Base-by-base conservation (phyloP, 768 basidiomycete species). In the Phaeotremella skinneri region DNA sequence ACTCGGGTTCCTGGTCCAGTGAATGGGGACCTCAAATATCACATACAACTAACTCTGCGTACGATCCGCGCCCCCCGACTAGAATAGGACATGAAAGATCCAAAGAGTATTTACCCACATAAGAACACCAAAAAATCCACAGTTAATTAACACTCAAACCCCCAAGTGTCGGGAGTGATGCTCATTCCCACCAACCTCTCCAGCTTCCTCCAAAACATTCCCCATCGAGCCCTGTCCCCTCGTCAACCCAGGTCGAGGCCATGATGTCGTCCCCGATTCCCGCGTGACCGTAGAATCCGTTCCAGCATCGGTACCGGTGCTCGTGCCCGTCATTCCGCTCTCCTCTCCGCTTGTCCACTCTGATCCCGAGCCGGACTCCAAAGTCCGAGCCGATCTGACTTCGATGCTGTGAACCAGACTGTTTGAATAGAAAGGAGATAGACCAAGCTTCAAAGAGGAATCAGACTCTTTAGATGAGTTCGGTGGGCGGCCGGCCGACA, bases 221-320 rank as follows among this genome's bases (percentile, higher is more conserved):
- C 43, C 20, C 20, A 45, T 45, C 43, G 43, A 45, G 6, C 43
- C 43, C 43, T 45, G 7, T 45, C 43, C 11, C 43, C 43, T 14
- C 20, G 43, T 7, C 20, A 45, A 23, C 13, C 13, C 43, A 45
- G 43, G 43, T 45, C 43, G 13, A 11, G 9, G 23, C 7, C 11
- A 9, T 7, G 43, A 14, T 20, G 7, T 21, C 17, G 17, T 37
- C 34, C 34, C 34, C 17, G 34, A 7, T 7, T 37, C 17, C 20
- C 43, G 11, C 7, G 43, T 45, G 7, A 45, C 23, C 43, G 43
- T 45, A 7, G 43, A 45, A 45, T 45, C 43, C 43, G 43, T 45
- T 13, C 43, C 43, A 7, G n/a, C n/a, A n/a, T n/a, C n/a, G n/a
- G n/a, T n/a, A n/a, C n/a, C n/a, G n/a, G n/a, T n/a, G n/a, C n/a